These are phyloP conservation scores for Sporothrix schenckii DNA, from an alignment of 2,329 filamentous ascomycete genomes.

Conservation along the genomic window DNA sequence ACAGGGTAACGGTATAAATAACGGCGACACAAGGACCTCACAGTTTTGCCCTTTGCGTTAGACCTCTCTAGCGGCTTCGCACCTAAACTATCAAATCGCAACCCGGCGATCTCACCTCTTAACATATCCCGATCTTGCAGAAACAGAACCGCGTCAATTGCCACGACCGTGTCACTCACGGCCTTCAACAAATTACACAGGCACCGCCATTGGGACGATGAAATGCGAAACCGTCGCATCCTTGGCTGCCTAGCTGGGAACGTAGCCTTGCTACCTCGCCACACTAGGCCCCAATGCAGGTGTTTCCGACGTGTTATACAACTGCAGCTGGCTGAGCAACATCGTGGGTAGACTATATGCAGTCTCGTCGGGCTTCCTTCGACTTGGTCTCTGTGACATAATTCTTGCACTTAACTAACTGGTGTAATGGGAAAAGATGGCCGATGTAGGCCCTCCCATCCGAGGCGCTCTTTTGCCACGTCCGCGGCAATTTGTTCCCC, in stretches of 20 bases:
- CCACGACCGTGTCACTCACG: not conserved
- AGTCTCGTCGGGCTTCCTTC: not conserved
- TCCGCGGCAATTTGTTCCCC: not conserved
- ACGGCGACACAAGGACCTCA: too few species aligned
- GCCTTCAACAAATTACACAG: not conserved
- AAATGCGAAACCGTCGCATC: conserved; percentile 33
- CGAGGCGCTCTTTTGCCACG: conserved; percentile 8
- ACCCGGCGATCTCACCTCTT: not conserved
- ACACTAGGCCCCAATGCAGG: not conserved
- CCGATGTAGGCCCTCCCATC: not conserved
- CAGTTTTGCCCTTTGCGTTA: too few species aligned
- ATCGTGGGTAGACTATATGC: not conserved
- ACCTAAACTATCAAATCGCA: not conserved
- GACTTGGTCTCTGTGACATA: not conserved
- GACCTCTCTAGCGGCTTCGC: not conserved
- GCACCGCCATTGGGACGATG: conserved; percentile 35
- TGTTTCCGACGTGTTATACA: not conserved
- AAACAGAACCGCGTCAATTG: not conserved
- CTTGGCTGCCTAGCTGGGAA: conserved; percentile 29
- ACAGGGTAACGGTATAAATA: too few species aligned
- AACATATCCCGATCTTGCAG: not conserved
- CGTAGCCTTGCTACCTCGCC: conserved; percentile 17
- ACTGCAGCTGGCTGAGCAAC: not conserved
- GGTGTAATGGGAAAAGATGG: not conserved
- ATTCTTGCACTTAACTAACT: not conserved